Evolutionary conservation across 805 yeast species (phyloP).

Genomic region (Nakazawaea holstii): DNA sequence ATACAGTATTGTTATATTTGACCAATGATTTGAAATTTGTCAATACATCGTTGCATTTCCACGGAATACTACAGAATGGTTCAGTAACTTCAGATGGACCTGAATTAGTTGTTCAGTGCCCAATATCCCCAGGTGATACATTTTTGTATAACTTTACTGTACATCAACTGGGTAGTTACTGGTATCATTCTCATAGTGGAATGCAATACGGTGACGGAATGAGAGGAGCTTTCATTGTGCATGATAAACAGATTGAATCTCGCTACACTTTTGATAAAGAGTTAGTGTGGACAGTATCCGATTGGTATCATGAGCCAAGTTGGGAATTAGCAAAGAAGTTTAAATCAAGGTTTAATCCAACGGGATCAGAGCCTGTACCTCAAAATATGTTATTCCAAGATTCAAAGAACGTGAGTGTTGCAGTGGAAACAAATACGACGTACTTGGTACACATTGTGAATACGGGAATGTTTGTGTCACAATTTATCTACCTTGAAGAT

Average conservation of each 20-base stretch:
- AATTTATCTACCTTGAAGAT: conserved; percentile 61
- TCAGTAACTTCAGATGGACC: conserved; percentile 72
- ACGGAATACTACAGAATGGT: conserved; percentile 68
- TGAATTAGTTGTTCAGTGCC: conserved; percentile 74
- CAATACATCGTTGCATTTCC: conserved; percentile 71
- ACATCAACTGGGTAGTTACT: conserved; percentile 70
- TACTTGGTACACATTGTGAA: conserved; percentile 62
- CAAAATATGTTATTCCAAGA: conserved; percentile 63
- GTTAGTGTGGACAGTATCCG: conserved; percentile 49
- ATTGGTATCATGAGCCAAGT: conserved; percentile 57
- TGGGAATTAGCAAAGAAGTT: conserved; percentile 41
- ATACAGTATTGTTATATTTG: conserved; percentile 51
- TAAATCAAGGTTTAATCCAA: conserved; percentile 65
- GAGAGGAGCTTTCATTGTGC: conserved; percentile 57
- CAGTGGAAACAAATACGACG: conserved; percentile 54
- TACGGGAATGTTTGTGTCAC: conserved; percentile 70
- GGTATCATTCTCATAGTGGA: conserved; percentile 82
- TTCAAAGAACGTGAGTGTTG: conserved; percentile 48
- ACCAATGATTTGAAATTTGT: conserved; percentile 51
- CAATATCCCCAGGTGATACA: conserved; percentile 64
- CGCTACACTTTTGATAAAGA: conserved; percentile 58
- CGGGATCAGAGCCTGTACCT: conserved; percentile 83
- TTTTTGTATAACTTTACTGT: conserved; percentile 67
- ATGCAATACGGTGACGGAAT: conserved; percentile 77
- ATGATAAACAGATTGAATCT: conserved; percentile 35